Evolutionary conservation across 495 filamentous ascomycete genomes (phyloP), one percentile per base, ranked within the genome.

Genomic region (Filosporella fistucella): DNA sequence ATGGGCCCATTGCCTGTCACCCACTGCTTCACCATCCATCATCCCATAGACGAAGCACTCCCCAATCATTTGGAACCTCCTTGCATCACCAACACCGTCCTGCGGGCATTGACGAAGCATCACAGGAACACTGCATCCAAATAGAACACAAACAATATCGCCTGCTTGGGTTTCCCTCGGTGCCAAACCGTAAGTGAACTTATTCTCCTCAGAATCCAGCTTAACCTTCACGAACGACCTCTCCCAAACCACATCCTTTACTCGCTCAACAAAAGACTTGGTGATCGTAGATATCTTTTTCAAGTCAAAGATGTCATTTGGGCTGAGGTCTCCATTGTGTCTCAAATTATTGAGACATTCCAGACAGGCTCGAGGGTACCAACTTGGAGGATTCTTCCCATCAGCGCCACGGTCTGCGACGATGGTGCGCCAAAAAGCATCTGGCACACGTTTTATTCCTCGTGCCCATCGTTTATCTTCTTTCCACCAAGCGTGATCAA

Each of bases 41-140:
- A 63, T 42, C 7, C 45, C 54, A 45, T 65, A 38, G 26, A 60
- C 55, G 52, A 56, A 66, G 28, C 57, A 63, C 38, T 64, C 62
- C 0, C 63, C 63, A 3, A 66, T 37, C 16, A 62, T 33, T 3
- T 33, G 20, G 38, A 49, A 55, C 24, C 47, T 21, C 12, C 36
- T 14, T n/a, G 18, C 11, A 42, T 46, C 30, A 44, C 41, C 23
- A 18, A 14, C n/a, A n/a, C n/a, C n/a, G 5, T 41, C 17, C 25
- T 59, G 50, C 20, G 34, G 25, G 23, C 32, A 44, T 28, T 16
- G 12, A 9, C 65, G 63, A 1, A 71, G 55, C 18, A 66, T 62
- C 2, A 71, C 66, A 6, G 69, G 69, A 1, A 71, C 68, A 28
- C 65, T 70, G 40, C 66, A 70, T 1, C 68, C 69, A 37, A 59